Evolutionary conservation across 768 basidiomycete genomes (phyloP).

Genomic region (Termitomyces sp.): DNA sequence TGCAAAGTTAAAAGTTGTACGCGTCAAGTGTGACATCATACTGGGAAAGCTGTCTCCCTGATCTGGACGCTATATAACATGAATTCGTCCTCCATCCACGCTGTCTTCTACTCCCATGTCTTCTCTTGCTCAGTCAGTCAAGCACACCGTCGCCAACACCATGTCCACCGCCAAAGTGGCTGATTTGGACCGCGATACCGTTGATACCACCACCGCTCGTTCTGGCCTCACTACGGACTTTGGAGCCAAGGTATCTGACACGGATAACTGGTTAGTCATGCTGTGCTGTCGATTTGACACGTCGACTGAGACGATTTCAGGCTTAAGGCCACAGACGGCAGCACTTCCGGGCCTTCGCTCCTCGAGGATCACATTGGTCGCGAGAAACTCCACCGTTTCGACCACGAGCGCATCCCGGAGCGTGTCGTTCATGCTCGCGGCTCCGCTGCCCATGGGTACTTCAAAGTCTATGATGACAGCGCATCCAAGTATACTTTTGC

Average conservation of each 20-base stretch:
- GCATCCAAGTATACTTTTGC: constrained; percentile 73
- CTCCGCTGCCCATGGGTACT: constrained; percentile 79
- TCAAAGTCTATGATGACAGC: constrained; percentile 66
- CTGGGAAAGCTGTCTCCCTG: background rate
- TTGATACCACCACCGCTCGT: constrained; percentile 8
- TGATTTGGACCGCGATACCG: background rate
- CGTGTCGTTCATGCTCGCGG: constrained; percentile 74
- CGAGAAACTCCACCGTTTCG: constrained; percentile 77
- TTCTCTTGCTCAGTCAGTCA: background rate
- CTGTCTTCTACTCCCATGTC: background rate
- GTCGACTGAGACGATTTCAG: constrained; percentile 25
- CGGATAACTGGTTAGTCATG: constrained; percentile 57
- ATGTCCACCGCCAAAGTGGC: background rate
- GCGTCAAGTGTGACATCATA: constrained; percentile 1
- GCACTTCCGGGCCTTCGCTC: constrained; percentile 59
- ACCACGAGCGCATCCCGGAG: constrained; percentile 86
- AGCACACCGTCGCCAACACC: background rate
- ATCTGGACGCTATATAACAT: background rate
- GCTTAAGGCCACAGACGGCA: constrained; percentile 48
- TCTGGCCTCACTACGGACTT: constrained; percentile 54
- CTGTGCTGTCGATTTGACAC: background rate
- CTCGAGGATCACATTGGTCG: constrained; percentile 77
- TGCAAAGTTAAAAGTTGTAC: too few relatives aligned
- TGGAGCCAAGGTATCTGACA: constrained; percentile 55
- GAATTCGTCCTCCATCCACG: background rate